These are phyloP conservation scores for Dillenia turbinata DNA, from an alignment of 164 flowering plant genomes.

Conservation along the genomic window DNA sequence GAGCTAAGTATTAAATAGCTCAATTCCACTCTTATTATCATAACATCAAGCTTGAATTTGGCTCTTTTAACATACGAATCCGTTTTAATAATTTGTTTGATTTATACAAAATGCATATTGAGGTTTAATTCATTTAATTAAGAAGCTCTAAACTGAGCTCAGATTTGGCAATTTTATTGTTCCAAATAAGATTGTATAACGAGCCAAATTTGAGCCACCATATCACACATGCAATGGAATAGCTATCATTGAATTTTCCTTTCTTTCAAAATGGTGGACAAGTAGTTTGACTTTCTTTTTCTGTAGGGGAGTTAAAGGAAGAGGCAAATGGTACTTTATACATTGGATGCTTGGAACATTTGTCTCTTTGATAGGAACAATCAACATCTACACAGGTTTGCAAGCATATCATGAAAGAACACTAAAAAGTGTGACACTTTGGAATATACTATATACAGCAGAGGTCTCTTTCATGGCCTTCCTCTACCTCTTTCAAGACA, in stretches of 20 bases:
- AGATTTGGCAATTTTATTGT: too few relatives aligned
- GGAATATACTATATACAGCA: conserved; percentile 59
- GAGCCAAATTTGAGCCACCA: too few relatives aligned
- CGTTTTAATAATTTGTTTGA: too few relatives aligned
- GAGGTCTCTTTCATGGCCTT: conserved; percentile 47
- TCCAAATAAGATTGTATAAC: too few relatives aligned
- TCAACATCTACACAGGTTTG: conserved; percentile 73
- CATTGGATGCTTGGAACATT: conserved; percentile 77
- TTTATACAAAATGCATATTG: too few relatives aligned
- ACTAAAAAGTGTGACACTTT: conserved; percentile 32
- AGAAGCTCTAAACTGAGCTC: too few relatives aligned
- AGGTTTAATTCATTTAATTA: too few relatives aligned
- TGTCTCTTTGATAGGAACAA: conserved; percentile 50
- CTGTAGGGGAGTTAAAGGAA: conserved; percentile 55
- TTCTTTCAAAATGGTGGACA: neutral
- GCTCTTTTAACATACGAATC: too few relatives aligned
- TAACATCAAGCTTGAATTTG: too few relatives aligned
- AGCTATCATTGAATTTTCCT: neutral
- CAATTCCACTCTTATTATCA: too few relatives aligned
- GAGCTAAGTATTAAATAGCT: too few relatives aligned
- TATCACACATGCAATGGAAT: neutral
- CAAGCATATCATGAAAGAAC: conserved; percentile 54
- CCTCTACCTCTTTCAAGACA: conserved; percentile 71
- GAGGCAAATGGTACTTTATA: conserved; percentile 58
- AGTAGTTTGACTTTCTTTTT: neutral